Percentiles rank a stretch among this genome's conserved stretches.
phyloP scores from a whole-genome alignment of 768 basidiomycete genomes.

The Obba rivulosa region DNA sequence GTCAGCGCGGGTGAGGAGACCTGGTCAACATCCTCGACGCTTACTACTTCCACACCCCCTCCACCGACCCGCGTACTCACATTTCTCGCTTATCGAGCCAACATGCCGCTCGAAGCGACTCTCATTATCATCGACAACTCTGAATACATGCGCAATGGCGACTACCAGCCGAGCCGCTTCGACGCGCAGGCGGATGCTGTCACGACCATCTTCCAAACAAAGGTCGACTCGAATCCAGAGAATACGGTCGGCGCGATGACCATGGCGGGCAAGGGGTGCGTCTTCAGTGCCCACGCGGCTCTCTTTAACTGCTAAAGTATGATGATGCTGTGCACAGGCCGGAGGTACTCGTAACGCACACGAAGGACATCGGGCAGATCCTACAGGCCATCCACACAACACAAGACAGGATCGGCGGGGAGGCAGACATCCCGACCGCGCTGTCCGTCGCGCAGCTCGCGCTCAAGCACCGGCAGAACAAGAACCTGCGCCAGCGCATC shows the following conservation, averaged over 20 bases:
- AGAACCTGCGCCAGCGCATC: constrained; percentile 94
- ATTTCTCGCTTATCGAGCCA: constrained; percentile 20
- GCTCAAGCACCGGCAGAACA: constrained; percentile 96
- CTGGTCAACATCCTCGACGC: constrained; percentile 16
- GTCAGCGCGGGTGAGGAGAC: background rate
- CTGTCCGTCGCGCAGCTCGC: constrained; percentile 94
- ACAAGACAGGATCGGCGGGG: constrained; percentile 69
- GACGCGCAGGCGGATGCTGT: constrained; percentile 91
- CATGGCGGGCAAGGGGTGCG: constrained; percentile 92
- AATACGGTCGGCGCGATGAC: constrained; percentile 98
- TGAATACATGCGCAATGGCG: constrained; percentile 94
- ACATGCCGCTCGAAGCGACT: constrained; percentile 95
- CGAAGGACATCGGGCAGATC: constrained; percentile 92
- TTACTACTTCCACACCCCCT: constrained; percentile 1
- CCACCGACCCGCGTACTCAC: background rate
- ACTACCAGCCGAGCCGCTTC: constrained; percentile 82
- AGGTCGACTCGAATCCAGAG: constrained; percentile 95
- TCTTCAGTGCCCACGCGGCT: background rate
- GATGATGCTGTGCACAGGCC: constrained; percentile 45
- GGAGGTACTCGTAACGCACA: constrained; percentile 93
- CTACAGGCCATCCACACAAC: constrained; percentile 71
- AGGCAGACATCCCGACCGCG: constrained; percentile 83
- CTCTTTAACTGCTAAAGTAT: background rate
- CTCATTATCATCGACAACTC: constrained; percentile 98
- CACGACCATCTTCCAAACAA: constrained; percentile 83